These are phyloP conservation scores for Podospora anserina DNA, from an alignment of 495 filamentous ascomycete genomes.

Conservation along the genomic window DNA sequence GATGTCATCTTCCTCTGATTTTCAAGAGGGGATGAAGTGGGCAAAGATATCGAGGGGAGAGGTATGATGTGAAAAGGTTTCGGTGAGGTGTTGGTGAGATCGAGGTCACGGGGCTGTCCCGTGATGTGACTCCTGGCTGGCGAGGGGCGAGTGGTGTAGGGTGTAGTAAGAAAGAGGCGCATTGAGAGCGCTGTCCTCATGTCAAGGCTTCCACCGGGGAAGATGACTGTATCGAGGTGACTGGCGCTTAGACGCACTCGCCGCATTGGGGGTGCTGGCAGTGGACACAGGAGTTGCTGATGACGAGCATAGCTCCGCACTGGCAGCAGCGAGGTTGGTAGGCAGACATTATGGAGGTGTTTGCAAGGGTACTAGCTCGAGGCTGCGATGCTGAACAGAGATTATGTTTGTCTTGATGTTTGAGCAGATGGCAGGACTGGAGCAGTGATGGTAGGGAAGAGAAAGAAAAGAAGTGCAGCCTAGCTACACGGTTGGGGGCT, in stretches of 20 bases:
- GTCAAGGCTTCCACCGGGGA: no score
- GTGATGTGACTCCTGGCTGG: not conserved
- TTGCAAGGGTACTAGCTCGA: not conserved
- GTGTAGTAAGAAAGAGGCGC: no score
- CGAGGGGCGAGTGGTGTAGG: no score
- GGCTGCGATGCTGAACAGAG: slow-evolving; percentile 2
- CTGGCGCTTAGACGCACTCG: slow-evolving; percentile 37
- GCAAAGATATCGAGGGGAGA: not conserved
- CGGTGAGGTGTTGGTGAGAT: not conserved
- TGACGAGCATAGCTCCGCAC: slow-evolving; percentile 48
- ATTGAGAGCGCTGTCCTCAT: no score
- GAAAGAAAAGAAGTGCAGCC: not conserved
- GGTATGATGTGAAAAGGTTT: not conserved
- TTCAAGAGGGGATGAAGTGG: not conserved
- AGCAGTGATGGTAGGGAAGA: not conserved
- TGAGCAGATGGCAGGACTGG: not conserved
- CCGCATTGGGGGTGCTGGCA: slow-evolving; percentile 45
- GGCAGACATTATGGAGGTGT: slow-evolving; percentile 28
- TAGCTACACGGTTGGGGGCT: not conserved
- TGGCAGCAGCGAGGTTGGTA: slow-evolving; percentile 48
- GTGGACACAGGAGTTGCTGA: slow-evolving; percentile 44
- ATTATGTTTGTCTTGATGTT: not conserved
- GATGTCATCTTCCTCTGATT: not conserved
- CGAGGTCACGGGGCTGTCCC: not conserved
- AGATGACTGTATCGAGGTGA: not conserved